phyloP scores from a whole-genome alignment of 2,329 filamentous ascomycete species.

The Mollisiaceae sp. region DNA sequence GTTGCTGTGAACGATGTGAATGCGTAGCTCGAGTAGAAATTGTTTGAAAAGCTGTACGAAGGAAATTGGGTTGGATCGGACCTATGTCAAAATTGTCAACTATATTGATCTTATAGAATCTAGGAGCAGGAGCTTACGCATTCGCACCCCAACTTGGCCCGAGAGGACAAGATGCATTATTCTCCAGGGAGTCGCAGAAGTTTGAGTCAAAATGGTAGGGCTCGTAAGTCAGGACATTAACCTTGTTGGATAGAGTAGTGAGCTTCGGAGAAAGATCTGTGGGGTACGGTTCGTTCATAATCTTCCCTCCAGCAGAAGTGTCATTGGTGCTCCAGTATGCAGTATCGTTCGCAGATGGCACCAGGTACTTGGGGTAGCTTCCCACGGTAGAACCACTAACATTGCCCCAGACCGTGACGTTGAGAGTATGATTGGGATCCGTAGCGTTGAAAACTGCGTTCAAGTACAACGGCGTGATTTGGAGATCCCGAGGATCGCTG shows the following conservation, averaged over 20 bases:
- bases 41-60: conserved; percentile 73
- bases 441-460: conserved; percentile 74
- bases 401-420: conserved; percentile 87
- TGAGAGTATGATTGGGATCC: conserved; percentile 66
- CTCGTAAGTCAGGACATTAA: conserved; percentile 79
- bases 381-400: conserved; percentile 69
- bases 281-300: conserved; percentile 64
- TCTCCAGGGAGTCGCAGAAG: conserved; percentile 72
- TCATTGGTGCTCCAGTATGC: conserved; percentile 63
- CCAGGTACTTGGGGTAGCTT: conserved; percentile 52
- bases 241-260: conserved; percentile 74
- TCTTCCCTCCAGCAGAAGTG: conserved; percentile 72
- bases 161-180: conserved; percentile 67
- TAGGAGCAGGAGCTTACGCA: conserved; percentile 44
- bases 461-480: conserved; percentile 79
- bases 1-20: conserved; percentile 82
- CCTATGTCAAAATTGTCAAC: conserved; percentile 36
- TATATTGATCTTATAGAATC: not conserved
- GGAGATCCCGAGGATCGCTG: conserved; percentile 64
- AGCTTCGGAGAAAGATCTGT: conserved; percentile 51
- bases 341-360: conserved; percentile 64
- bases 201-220: conserved; percentile 61
- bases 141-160: conserved; percentile 71
- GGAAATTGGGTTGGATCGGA: conserved; percentile 59
- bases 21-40: conserved; percentile 81